These are phyloP conservation scores for Sphaerulina vaccinii DNA, from an alignment of 2,329 filamentous ascomycete species.

Conservation along the genomic window DNA sequence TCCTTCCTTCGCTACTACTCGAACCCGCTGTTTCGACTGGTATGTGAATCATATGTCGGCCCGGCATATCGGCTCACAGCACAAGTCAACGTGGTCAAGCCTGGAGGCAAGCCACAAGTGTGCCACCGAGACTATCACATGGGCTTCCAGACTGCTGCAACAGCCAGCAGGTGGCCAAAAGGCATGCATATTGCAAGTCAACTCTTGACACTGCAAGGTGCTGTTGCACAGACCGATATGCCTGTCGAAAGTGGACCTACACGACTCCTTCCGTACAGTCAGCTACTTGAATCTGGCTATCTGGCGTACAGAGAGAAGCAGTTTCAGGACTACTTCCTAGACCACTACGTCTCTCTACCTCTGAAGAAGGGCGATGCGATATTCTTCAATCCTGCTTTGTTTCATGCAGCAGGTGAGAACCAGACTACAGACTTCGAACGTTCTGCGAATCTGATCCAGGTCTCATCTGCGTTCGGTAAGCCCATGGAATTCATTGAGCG, in stretches of 20 bases:
- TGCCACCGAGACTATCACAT: slow-evolving; percentile 64
- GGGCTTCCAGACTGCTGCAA: slow-evolving; percentile 57
- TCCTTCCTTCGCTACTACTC: slow-evolving; percentile 60
- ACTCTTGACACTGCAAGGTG: slow-evolving; percentile 62
- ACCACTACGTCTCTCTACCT: slow-evolving; percentile 54
- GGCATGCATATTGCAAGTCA: slow-evolving; percentile 56
- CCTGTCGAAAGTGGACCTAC: slow-evolving; percentile 60
- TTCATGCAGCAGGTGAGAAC: slow-evolving; percentile 64
- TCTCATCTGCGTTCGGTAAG: slow-evolving; percentile 62
- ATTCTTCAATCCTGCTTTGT: slow-evolving; percentile 64
- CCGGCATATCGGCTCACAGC: slow-evolving; percentile 60
- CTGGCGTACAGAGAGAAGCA: slow-evolving; percentile 56
- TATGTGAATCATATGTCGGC: slow-evolving; percentile 59
- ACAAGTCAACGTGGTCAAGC: slow-evolving; percentile 63
- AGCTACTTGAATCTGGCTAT: slow-evolving; percentile 57
- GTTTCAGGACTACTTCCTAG: slow-evolving; percentile 56
- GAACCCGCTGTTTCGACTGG: slow-evolving; percentile 57
- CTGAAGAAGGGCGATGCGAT: slow-evolving; percentile 58
- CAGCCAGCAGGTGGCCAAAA: slow-evolving; percentile 50
- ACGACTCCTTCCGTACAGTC: slow-evolving; percentile 60
- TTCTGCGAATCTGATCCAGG: slow-evolving; percentile 61
- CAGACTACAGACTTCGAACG: slow-evolving; percentile 50
- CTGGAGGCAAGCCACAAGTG: slow-evolving; percentile 58
- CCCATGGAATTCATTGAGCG: slow-evolving; percentile 62
- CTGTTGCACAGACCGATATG: slow-evolving; percentile 62